Base-by-base conservation (phyloP, 768 basidiomycete genomes). In the Polyporus arcularius region DNA sequence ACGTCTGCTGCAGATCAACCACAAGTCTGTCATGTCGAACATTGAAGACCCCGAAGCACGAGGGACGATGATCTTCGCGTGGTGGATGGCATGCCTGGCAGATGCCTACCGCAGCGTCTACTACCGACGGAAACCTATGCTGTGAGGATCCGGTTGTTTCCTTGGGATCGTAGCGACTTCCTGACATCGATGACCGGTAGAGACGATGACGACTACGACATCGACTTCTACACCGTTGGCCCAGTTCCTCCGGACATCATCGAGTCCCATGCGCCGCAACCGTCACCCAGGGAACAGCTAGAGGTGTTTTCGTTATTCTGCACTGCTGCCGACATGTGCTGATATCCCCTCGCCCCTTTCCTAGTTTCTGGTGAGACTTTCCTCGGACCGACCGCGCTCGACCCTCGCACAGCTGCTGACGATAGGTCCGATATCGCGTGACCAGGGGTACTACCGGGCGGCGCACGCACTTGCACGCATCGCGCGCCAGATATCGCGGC, bases 41-140 rank as follows among this genome's bases (percentile, higher is more conserved):
- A 90, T 92, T 64, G 80, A 84, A 63, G 89, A 92, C 70, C 80
- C 84, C 42, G 91, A 92, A 68, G 85, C 80, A 52, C 85, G 88
- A 54, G 88, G 90, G 28, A 92, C 89, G 6, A 90, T 94, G 87
- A 89, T 91, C 53, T 94, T 93, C 69, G 89, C 93, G 1, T 95
- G 94, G 89, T 96, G 94, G 93, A 90, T 94, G 85, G 88, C 93
- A 8, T 91, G 89, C 73, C 78, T 94, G 48, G 81, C 84, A 38
- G 95, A 97, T 68, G 91, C 92, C 7, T 93, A 89, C 74, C 85
- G 85, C 30, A 84, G 92, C 32, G 86, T 86, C 35, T 94, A 93
- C 73, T 92, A 94, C 75, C 85, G 92, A 62, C 82, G 88, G 63
- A 93, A 94, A 74, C 92, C 93, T 7, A 80, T 89, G 67, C 78